Percentiles rank a stretch among this genome's conserved stretches.
Evolutionary conservation across 1,284 basidiomycete species (phyloP).

Genomic region (Fomes fomentarius): DNA sequence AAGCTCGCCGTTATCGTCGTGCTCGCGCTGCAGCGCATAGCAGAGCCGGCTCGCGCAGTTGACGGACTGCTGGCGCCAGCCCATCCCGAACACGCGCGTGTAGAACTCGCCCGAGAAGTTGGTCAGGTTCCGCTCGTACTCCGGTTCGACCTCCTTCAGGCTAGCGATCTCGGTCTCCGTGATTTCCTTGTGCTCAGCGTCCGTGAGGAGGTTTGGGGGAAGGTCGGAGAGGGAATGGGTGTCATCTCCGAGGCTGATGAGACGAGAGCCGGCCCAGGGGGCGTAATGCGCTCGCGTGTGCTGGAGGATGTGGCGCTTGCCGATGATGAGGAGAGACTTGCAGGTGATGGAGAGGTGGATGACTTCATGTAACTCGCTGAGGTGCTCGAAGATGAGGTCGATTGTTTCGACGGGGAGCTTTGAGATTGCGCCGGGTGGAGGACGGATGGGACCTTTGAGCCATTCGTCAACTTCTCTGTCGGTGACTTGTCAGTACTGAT

Average conservation of each 20-base stretch:
- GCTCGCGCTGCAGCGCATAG: not conserved
- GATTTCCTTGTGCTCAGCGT: conserved; percentile 5
- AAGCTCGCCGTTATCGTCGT: not conserved
- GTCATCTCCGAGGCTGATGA: conserved; percentile 12
- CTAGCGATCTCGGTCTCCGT: not conserved
- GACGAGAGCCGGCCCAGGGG: conserved; percentile 9
- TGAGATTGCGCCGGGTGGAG: conserved; percentile 2
- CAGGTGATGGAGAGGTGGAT: conserved; percentile 13
- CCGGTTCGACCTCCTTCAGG: not conserved
- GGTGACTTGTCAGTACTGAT: no score
- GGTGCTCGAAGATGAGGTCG: conserved; percentile 4
- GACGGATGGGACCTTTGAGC: not conserved
- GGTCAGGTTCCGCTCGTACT: conserved; percentile 7
- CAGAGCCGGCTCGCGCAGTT: not conserved
- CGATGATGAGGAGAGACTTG: conserved; percentile 9
- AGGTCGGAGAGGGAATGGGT: conserved; percentile 4
- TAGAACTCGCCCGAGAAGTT: conserved; percentile 3
- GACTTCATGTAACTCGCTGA: conserved; percentile 3
- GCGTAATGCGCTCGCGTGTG: conserved; percentile 9
- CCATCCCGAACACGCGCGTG: conserved; percentile 8
- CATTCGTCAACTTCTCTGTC: conserved; percentile 6
- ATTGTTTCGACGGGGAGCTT: conserved; percentile 5
- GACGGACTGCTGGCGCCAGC: conserved; percentile 6
- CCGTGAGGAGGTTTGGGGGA: conserved; percentile 1
- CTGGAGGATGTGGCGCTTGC: conserved; percentile 12